Percentiles rank a stretch among this genome's conserved stretches.
Conservation (phyloP, 2,329 filamentous ascomycete species). For the Sordariomycetes sp. region DNA sequence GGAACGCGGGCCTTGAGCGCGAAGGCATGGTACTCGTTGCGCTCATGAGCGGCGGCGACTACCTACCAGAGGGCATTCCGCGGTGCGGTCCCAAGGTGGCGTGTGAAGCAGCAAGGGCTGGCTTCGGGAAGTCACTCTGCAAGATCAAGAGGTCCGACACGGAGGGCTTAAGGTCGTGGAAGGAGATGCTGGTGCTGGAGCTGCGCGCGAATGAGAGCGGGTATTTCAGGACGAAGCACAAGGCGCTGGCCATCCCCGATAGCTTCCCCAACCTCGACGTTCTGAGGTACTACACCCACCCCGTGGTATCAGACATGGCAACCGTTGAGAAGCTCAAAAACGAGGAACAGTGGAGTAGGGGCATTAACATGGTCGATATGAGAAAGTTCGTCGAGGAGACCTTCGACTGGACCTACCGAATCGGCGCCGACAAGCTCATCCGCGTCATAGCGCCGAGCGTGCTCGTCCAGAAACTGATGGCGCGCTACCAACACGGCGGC, state of each 20-base stretch:
- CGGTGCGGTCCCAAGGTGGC: constrained; percentile 82
- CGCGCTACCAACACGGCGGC: background rate
- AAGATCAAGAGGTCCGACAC: constrained; percentile 48
- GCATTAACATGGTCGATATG: constrained; percentile 55
- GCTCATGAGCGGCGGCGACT: constrained; percentile 92
- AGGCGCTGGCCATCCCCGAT: constrained; percentile 63
- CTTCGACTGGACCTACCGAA: constrained; percentile 75
- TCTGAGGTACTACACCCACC: constrained; percentile 78
- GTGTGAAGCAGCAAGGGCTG: constrained; percentile 79
- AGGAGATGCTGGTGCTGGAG: constrained; percentile 60
- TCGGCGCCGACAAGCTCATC: constrained; percentile 77
- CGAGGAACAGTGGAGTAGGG: constrained; percentile 48
- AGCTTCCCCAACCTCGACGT: constrained; percentile 72
- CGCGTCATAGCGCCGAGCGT: constrained; percentile 69
- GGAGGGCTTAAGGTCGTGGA: constrained; percentile 57
- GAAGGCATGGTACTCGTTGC: constrained; percentile 92
- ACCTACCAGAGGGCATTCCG: constrained; percentile 76
- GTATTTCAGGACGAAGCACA: constrained; percentile 68
- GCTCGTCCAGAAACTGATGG: constrained; percentile 46
- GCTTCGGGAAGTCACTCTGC: constrained; percentile 72
- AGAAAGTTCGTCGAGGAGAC: constrained; percentile 66
- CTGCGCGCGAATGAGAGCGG: constrained; percentile 74
- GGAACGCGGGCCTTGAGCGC: constrained; percentile 55
- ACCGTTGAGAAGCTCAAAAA: constrained; percentile 43
- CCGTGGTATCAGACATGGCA: constrained; percentile 59